phyloP scores from a whole-genome alignment of 768 basidiomycete species.

The Boletellus sp. region DNA sequence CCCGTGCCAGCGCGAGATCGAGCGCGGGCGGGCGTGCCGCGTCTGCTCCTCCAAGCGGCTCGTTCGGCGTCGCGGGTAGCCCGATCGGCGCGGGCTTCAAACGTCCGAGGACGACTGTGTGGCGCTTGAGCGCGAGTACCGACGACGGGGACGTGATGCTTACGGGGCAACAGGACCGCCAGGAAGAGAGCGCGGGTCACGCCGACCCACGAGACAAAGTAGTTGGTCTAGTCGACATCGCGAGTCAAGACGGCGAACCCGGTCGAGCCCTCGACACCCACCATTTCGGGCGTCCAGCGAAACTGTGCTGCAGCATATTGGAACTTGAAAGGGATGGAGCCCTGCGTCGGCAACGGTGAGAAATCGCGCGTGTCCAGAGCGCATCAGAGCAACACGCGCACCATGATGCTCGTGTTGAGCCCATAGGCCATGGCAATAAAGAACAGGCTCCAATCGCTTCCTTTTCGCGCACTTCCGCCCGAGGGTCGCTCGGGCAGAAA shows the following conservation, averaged over 20 bases:
- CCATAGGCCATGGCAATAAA: conserved; percentile 54
- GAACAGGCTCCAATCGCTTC: conserved; percentile 64
- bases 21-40: conserved; percentile 31
- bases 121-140: neutral
- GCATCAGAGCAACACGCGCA: conserved; percentile 35
- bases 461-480: conserved; percentile 31
- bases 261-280: conserved; percentile 27
- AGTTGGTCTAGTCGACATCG: conserved; percentile 52
- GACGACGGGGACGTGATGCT: conserved; percentile 14
- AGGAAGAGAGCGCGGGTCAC: conserved; percentile 53
- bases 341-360: conserved; percentile 36
- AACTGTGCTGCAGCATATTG: conserved; percentile 63
- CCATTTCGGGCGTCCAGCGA: conserved; percentile 64
- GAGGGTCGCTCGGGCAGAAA: conserved; percentile 46
- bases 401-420: conserved; percentile 40
- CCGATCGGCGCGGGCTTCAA: conserved; percentile 42
- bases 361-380: neutral
- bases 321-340: conserved; percentile 53
- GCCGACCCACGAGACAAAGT: conserved; percentile 59
- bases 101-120: conserved; percentile 50
- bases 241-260: neutral
- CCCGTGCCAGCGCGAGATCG: conserved; percentile 64
- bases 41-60: conserved; percentile 11
- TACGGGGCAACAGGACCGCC: conserved; percentile 58
- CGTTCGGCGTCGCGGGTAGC: conserved; percentile 14